Conservation (phyloP, 805 yeast genomes). For the Candida khao-thaluensis region DNA sequence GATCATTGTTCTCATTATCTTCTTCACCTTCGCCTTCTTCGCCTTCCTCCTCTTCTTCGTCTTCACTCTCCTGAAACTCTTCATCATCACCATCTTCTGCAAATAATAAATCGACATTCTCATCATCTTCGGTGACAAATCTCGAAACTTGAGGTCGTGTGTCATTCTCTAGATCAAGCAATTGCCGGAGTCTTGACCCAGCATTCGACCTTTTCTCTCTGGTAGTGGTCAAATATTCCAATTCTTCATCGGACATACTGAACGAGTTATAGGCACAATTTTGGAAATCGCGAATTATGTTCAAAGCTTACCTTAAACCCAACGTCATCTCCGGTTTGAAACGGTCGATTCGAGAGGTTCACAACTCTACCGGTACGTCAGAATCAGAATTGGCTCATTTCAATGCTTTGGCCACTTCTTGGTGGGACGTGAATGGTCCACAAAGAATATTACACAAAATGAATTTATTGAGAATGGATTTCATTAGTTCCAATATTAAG, state of each 20-base stretch:
- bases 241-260: slow-evolving; percentile 14
- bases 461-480: slow-evolving; percentile 89
- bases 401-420: slow-evolving; percentile 81
- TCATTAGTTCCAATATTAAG: slow-evolving; percentile 63
- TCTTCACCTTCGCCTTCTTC: slow-evolving; percentile 19
- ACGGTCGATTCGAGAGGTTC: not conserved
- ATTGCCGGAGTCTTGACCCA: slow-evolving; percentile 74
- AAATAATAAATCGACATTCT: slow-evolving; percentile 67
- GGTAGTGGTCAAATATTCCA: slow-evolving; percentile 59
- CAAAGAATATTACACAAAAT: slow-evolving; percentile 92
- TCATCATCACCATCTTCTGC: slow-evolving; percentile 47
- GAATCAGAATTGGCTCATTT: slow-evolving; percentile 77
- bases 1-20: slow-evolving; percentile 18
- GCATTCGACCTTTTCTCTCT: slow-evolving; percentile 84
- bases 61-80: slow-evolving; percentile 30
- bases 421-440: slow-evolving; percentile 97
- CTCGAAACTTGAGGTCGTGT: slow-evolving; percentile 17
- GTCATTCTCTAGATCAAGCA: slow-evolving; percentile 62
- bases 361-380: slow-evolving; percentile 39
- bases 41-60: slow-evolving; percentile 19
- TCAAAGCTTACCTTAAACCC: not conserved
- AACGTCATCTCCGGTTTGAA: not conserved
- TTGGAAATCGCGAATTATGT: not conserved
- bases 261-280: not conserved
- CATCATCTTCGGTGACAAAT: slow-evolving; percentile 62